A percentile compares a stretch with the other conserved stretches of the same genome.
Evolutionary conservation across 495 filamentous ascomycete genomes (phyloP).

Genomic region (Aspergillus panamensis): DNA sequence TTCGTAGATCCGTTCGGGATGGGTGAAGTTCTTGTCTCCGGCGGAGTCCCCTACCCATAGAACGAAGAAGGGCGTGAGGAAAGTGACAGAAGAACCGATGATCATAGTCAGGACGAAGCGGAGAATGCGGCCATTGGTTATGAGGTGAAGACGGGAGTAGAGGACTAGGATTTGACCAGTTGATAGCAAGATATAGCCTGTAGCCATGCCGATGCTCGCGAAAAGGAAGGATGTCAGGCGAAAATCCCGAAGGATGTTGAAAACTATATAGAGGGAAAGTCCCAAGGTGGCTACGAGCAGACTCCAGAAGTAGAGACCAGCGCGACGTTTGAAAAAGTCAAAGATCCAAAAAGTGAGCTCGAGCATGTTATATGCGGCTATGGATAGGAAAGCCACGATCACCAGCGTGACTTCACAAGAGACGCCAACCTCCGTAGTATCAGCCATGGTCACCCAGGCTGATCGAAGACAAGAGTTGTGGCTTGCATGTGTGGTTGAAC

Average conservation of each 20-base stretch:
- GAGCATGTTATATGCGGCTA: slow-evolving; percentile 37
- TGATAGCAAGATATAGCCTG: slow-evolving; percentile 36
- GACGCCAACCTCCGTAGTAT: slow-evolving; percentile 19
- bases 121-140: slow-evolving; percentile 20
- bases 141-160: slow-evolving; percentile 42
- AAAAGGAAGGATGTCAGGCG: slow-evolving; percentile 24
- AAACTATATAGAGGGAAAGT: slow-evolving; percentile 26
- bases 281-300: slow-evolving; percentile 32
- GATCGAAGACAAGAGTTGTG: not conserved
- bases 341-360: slow-evolving; percentile 41
- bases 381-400: slow-evolving; percentile 30
- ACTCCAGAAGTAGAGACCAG: slow-evolving; percentile 47
- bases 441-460: slow-evolving; percentile 16
- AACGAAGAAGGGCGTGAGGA: slow-evolving; percentile 33
- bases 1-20: slow-evolving; percentile 40
- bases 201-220: slow-evolving; percentile 25
- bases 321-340: slow-evolving; percentile 35
- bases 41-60: slow-evolving; percentile 30
- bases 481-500: not conserved
- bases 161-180: slow-evolving; percentile 37
- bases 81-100: slow-evolving; percentile 24
- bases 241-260: slow-evolving; percentile 32
- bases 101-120: slow-evolving; percentile 34
- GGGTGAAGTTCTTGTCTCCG: slow-evolving; percentile 18
- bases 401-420: slow-evolving; percentile 26